Percentiles rank a stretch among this genome's conserved stretches.
Evolutionary conservation across 495 filamentous ascomycete species (phyloP).

Genomic region (Talaromyces borbonicus): DNA sequence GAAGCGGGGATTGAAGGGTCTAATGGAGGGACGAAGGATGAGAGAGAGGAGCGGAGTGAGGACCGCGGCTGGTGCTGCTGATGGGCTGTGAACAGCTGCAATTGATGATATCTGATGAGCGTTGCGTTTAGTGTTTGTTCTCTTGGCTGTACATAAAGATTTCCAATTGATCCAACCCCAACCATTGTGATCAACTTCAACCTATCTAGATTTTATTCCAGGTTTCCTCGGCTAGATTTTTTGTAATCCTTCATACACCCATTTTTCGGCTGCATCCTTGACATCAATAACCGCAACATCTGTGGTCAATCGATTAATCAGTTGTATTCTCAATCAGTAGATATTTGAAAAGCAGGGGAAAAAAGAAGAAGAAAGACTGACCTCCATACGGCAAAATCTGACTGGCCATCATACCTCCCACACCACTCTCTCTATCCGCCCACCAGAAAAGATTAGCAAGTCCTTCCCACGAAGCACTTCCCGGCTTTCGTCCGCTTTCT

Average conservation of each 20-base stretch:
- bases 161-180: too few relatives aligned
- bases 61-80: constrained; percentile 2
- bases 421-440: constrained; percentile 46
- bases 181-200: too few relatives aligned
- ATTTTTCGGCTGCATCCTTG: constrained; percentile 1
- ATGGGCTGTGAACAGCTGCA: not conserved
- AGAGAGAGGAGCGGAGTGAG: constrained; percentile 48
- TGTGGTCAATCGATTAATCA: too few relatives aligned
- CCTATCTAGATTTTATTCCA: too few relatives aligned
- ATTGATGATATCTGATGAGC: not conserved
- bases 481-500: constrained; percentile 37
- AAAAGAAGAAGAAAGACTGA: not conserved
- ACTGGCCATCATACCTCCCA: constrained; percentile 45
- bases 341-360: not conserved
- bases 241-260: too few relatives aligned
- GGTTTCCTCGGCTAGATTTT: too few relatives aligned
- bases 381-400: constrained; percentile 50
- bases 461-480: constrained; percentile 48
- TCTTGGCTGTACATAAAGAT: too few relatives aligned
- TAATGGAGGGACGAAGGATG: constrained; percentile 92
- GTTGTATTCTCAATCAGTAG: not conserved
- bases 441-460: constrained; percentile 54
- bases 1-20: constrained; percentile 79
- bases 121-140: too few relatives aligned
- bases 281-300: constrained; percentile 4